phyloP scores from a whole-genome alignment of 352 stramenopile genomes.

The Pythium grandisporangium region DNA sequence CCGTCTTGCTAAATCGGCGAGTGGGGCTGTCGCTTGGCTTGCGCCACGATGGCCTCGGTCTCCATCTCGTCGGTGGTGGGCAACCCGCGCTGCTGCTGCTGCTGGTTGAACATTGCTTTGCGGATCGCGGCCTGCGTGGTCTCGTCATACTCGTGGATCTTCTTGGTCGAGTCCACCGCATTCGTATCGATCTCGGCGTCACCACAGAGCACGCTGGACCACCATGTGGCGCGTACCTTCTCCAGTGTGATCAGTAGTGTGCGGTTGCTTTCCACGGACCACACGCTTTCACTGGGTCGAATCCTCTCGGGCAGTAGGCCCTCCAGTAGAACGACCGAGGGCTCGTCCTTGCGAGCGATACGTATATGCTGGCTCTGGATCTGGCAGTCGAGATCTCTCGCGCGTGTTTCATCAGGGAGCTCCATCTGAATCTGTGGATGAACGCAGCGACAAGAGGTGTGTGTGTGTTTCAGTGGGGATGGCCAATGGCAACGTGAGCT shows the following conservation, averaged over 20 bases:
- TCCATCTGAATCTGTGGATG: constrained; percentile 66
- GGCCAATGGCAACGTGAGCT: no score
- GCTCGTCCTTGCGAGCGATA: constrained; percentile 64
- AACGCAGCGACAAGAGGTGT: neutral
- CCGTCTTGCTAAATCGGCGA: constrained; percentile 4
- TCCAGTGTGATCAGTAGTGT: constrained; percentile 87
- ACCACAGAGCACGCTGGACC: constrained; percentile 87
- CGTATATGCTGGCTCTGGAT: constrained; percentile 86
- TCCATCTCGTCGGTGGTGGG: constrained; percentile 86
- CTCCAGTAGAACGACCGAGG: constrained; percentile 35
- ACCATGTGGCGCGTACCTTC: constrained; percentile 98
- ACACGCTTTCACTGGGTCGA: constrained; percentile 96
- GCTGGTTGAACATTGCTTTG: constrained; percentile 97
- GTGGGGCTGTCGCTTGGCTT: neutral
- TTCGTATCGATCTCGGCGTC: constrained; percentile 96
- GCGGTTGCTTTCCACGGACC: constrained; percentile 86
- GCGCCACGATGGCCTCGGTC: constrained; percentile 3
- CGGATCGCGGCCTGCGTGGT: constrained; percentile 97
- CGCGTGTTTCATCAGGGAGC: constrained; percentile 83
- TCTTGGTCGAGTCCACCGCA: constrained; percentile 95
- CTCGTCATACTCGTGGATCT: constrained; percentile 94
- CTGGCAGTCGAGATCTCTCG: constrained; percentile 86
- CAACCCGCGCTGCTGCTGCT: constrained; percentile 89
- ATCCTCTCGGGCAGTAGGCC: constrained; percentile 89
- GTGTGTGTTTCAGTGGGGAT: no score